Conservation (phyloP, 2,329 filamentous ascomycete species). For the Celoporthe dispersa region DNA sequence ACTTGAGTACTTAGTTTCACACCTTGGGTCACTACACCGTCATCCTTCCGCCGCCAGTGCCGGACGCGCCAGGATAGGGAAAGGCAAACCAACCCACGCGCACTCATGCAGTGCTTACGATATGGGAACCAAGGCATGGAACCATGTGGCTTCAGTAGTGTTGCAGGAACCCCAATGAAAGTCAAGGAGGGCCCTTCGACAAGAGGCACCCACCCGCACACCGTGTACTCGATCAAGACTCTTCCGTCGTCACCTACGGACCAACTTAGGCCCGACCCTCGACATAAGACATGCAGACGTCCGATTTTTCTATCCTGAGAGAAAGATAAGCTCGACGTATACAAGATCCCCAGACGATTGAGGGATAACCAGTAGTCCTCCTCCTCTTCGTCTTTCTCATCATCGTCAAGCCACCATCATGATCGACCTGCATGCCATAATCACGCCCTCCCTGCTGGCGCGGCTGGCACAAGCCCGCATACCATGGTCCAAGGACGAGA, state of each 20-base stretch:
- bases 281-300: not conserved
- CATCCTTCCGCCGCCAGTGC: too few species aligned
- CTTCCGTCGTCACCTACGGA: not conserved
- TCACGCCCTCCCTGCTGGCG: constrained; percentile 9
- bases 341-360: not conserved
- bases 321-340: not conserved
- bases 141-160: not conserved
- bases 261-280: not conserved
- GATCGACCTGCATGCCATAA: constrained; percentile 17
- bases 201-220: too few species aligned
- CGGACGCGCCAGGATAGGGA: too few species aligned
- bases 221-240: not conserved
- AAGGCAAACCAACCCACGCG: too few species aligned
- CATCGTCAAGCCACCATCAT: not conserved
- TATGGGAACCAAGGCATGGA: not conserved
- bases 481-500: constrained; percentile 6
- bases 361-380: not conserved
- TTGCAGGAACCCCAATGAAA: not conserved
- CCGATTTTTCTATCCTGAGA: not conserved
- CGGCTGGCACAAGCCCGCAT: constrained; percentile 8
- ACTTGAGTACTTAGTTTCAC: too few species aligned
- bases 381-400: not conserved
- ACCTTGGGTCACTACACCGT: too few species aligned
- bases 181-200: not conserved
- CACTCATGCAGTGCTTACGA: not conserved